phyloP scores from a whole-genome alignment of 768 basidiomycete species.

The Xanthoconium purpureum region DNA sequence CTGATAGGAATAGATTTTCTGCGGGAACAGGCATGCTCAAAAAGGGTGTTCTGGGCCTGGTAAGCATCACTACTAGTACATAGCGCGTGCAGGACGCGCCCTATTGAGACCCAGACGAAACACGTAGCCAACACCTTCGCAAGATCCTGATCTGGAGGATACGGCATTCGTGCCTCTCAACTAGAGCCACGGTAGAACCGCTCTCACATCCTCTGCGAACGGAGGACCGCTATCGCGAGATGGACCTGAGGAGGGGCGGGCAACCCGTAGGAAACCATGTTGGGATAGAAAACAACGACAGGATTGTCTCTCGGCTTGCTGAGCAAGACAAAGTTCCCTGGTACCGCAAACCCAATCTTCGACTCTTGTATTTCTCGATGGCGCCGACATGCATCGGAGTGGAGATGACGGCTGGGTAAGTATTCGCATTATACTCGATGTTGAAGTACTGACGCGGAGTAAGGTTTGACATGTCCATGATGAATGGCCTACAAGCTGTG shows the following conservation, averaged over 20 bases:
- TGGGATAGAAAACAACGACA: constrained; percentile 2
- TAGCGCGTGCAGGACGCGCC: no score
- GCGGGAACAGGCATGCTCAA: no score
- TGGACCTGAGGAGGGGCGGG: not conserved
- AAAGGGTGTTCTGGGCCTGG: no score
- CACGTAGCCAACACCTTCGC: no score
- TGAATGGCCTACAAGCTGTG: constrained; percentile 62
- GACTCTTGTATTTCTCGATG: constrained; percentile 48
- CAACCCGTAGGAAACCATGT: not conserved
- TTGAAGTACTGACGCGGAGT: not conserved
- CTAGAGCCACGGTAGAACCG: no score
- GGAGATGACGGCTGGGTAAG: constrained; percentile 13
- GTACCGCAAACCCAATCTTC: not conserved
- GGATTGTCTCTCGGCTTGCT: constrained; percentile 12
- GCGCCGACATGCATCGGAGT: constrained; percentile 34
- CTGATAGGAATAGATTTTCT: no score
- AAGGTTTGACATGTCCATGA: constrained; percentile 46
- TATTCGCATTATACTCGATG: not conserved
- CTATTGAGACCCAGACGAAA: no score
- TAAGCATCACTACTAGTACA: no score
- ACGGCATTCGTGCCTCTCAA: no score
- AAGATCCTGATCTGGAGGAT: no score
- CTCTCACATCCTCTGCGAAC: no score
- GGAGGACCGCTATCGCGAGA: not conserved
- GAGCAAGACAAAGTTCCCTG: constrained; percentile 24